A percentile compares a stretch with the other conserved stretches of the same genome.
phyloP scores from a whole-genome alignment of 805 yeast species.

The Candida endomychidarum region DNA sequence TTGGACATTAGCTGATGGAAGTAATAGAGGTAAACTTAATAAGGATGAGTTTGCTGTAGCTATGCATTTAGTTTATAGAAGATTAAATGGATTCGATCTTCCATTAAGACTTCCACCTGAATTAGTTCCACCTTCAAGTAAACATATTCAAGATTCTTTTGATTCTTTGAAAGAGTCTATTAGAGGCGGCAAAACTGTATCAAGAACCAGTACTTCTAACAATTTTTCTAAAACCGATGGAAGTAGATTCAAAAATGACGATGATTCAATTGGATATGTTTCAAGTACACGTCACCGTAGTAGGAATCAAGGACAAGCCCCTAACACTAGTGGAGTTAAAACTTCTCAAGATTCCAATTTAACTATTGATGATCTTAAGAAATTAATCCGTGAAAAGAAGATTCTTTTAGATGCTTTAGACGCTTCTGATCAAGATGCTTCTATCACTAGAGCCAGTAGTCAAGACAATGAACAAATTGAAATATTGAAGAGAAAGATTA shows the following conservation, averaged over 20 bases:
- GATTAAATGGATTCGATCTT: slow-evolving; percentile 83
- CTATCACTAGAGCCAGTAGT: slow-evolving; percentile 23
- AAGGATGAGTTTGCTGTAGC: slow-evolving; percentile 94
- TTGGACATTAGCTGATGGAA: slow-evolving; percentile 86
- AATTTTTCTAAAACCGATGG: slow-evolving; percentile 27
- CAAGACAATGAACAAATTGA: slow-evolving; percentile 56
- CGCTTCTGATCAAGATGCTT: slow-evolving; percentile 55
- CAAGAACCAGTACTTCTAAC: slow-evolving; percentile 21
- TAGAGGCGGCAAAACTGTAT: slow-evolving; percentile 33
- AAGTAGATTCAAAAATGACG: slow-evolving; percentile 64
- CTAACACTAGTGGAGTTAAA: slow-evolving; percentile 16
- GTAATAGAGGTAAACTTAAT: slow-evolving; percentile 78
- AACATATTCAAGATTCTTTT: slow-evolving; percentile 68
- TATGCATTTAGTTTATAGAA: slow-evolving; percentile 92
- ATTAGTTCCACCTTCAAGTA: slow-evolving; percentile 82
- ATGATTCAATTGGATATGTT: slow-evolving; percentile 63
- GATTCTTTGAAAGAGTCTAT: slow-evolving; percentile 68
- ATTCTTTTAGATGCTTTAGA: slow-evolving; percentile 70
- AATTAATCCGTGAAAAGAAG: slow-evolving; percentile 68
- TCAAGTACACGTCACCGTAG: slow-evolving; percentile 64
- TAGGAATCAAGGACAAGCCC: slow-evolving; percentile 22
- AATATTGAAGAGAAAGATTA: slow-evolving; percentile 60
- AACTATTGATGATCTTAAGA: slow-evolving; percentile 57
- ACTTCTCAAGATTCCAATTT: slow-evolving; percentile 32
- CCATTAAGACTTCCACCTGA: slow-evolving; percentile 86